These are phyloP conservation scores for Pseudoscleropodium purum DNA, from an alignment of 225 moss, liverwort and hornwort species.

Conservation along the genomic window DNA sequence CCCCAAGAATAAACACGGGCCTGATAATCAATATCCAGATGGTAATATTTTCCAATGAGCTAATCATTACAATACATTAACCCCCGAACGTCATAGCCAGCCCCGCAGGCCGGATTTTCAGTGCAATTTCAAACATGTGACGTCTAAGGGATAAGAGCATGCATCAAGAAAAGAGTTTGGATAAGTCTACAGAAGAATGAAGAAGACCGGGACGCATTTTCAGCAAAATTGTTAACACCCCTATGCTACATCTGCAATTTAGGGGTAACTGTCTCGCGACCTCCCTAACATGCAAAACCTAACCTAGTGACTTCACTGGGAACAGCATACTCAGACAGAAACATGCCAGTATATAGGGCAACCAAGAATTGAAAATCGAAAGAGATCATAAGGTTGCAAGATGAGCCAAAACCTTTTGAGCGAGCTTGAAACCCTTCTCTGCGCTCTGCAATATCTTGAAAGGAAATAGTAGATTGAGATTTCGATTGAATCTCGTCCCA, in stretches of 20 bases:
- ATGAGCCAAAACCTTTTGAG: constrained; percentile 24
- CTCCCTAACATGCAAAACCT: neutral
- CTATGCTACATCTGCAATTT: neutral
- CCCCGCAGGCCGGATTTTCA: neutral
- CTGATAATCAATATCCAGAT: neutral
- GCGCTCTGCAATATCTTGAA: constrained; percentile 39
- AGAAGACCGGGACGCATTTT: neutral
- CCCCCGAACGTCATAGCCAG: neutral
- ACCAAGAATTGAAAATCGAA: neutral
- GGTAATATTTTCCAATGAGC: neutral
- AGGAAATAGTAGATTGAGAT: constrained; percentile 29
- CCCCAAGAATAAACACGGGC: neutral
- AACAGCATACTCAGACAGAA: neutral
- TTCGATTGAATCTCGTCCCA: constrained; percentile 41
- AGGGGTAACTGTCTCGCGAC: neutral
- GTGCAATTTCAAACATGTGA: neutral
- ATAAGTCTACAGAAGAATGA: neutral
- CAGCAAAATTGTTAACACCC: neutral
- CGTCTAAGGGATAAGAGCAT: neutral
- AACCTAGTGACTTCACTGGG: neutral
- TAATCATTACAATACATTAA: neutral
- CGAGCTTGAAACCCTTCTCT: constrained; percentile 21
- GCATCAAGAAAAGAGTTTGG: neutral
- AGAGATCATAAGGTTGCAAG: neutral
- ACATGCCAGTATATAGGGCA: neutral